Conservation (phyloP, 2,329 filamentous ascomycete species). For the Plectosphaerella cucumerina region DNA sequence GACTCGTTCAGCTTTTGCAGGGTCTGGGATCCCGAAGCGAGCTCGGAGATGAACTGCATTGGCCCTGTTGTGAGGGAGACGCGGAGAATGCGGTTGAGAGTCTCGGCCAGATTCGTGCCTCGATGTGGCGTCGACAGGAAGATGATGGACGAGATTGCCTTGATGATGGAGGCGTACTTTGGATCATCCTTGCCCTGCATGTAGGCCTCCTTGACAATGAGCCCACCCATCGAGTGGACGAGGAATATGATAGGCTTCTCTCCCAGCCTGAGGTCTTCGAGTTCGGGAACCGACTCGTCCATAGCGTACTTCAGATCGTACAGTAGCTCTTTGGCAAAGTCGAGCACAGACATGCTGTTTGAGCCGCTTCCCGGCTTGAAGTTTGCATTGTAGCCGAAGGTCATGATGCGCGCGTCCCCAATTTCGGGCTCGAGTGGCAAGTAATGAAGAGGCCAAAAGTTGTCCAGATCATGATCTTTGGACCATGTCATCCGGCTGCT, state of each 20-base stretch:
- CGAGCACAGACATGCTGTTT: conserved; percentile 22
- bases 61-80: conserved; percentile 18
- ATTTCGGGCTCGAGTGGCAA: conserved; percentile 25
- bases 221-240: conserved; percentile 42
- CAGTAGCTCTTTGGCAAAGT: conserved; percentile 28
- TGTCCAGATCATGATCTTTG: conserved; percentile 14
- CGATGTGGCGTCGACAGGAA: conserved; percentile 38
- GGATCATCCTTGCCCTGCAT: too few species aligned
- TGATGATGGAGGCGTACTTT: too few species aligned
- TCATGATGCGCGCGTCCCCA: conserved; percentile 23
- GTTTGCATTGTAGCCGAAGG: conserved; percentile 29
- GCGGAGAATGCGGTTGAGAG: conserved; percentile 28
- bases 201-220: conserved; percentile 27
- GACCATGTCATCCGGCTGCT: conserved; percentile 30
- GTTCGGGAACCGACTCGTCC: conserved; percentile 10
- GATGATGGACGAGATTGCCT: conserved; percentile 25
- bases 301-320: conserved; percentile 18
- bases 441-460: conserved; percentile 31
- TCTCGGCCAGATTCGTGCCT: conserved; percentile 29
- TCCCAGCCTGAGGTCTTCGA: conserved; percentile 18
- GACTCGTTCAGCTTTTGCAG: conserved; percentile 37
- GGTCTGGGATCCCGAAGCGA: conserved; percentile 26
- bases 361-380: conserved; percentile 15
- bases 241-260: conserved; percentile 34
- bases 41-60: conserved; percentile 32